A percentile compares a stretch with the other conserved stretches of the same genome.
Evolutionary conservation across 345 rosid species (phyloP).

Genomic region (Eucalyptus sp.): DNA sequence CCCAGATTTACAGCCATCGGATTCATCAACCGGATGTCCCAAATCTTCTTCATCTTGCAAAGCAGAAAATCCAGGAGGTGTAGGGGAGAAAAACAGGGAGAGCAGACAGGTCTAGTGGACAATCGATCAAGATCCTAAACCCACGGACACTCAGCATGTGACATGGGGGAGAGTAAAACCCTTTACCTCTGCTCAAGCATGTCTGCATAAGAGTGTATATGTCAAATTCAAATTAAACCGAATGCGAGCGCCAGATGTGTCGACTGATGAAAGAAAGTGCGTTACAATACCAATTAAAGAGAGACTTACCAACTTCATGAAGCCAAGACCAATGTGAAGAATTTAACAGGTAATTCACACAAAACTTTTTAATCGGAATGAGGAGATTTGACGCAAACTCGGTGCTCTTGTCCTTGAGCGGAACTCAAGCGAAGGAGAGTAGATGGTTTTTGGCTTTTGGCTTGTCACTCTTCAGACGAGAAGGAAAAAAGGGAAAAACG

Average conservation of each 20-base stretch:
- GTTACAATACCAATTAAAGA: neutral
- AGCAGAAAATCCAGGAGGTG: slow-evolving; percentile 12
- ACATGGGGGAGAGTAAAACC: slow-evolving; percentile 15
- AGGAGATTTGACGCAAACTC: neutral
- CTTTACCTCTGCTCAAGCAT: slow-evolving; percentile 67
- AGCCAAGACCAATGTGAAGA: neutral
- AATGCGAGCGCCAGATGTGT: neutral
- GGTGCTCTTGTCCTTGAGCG: neutral
- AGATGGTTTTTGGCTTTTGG: neutral
- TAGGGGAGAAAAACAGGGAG: slow-evolving; percentile 56
- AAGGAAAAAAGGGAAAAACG: neutral
- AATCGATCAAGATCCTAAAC: slow-evolving; percentile 61
- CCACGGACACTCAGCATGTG: slow-evolving; percentile 33
- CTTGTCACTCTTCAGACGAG: neutral
- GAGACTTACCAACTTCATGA: slow-evolving; percentile 54
- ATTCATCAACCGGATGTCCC: neutral
- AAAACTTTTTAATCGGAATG: neutral
- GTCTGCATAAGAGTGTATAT: no score
- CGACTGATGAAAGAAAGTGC: neutral
- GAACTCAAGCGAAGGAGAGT: neutral
- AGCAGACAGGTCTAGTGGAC: slow-evolving; percentile 77
- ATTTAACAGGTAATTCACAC: neutral
- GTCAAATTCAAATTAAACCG: no score
- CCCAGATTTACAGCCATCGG: slow-evolving; percentile 5
- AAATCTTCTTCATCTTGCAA: slow-evolving; percentile 4